Evolutionary conservation across 345 rosid genomes (phyloP), one percentile per base, ranked within the genome.

Genomic region (Citrus sp.): DNA sequence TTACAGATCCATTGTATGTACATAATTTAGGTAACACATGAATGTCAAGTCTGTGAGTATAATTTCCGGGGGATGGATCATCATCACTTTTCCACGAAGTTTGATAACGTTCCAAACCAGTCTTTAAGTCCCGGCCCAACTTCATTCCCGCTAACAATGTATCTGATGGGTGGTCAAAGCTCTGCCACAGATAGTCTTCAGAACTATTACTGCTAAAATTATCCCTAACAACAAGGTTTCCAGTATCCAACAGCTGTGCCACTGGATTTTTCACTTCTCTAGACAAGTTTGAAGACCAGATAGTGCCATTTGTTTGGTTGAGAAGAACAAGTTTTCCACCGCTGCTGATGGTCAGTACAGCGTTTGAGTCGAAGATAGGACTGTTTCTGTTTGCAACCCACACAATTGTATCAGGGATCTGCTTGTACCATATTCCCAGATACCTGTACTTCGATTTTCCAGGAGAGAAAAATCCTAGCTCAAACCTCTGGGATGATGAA

Each of bases 381-480:
- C 13, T 35, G 21, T 86, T 84, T 81, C 90, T 77, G 75, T 87
- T 88, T 21, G 90, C 82, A 28, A 87, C 84, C 90, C 91, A 90
- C 2, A 85, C 87, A 49, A 78, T 81, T 5, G 86, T 85, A 54
- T 2, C 18, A 2, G 81, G 64, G 38, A 61, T 68, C 21, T 58
- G 60, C 74, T 85, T 83, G 82, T 88, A 86, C 90, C 91, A 84
- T 7, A 90, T 86, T 49, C 86, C 92, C 14, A 90, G 16, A 38
- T 88, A 88, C 72, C 72, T 67, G 2, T 75, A 84, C 25, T 6
- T 37, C 8, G 87, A 85, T 32, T 70, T 72, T 3, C 77, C 68
- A 14, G 76, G 79, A n/a, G 72, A 18, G 73, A 82, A 82, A 68
- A 85, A 74, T 3, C 87, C 87, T 3, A 85, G 68, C 78, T 80